These are phyloP conservation scores for Cutaneotrichosporon sp. DNA, from an alignment of 1,284 basidiomycete genomes.

Conservation along the genomic window DNA sequence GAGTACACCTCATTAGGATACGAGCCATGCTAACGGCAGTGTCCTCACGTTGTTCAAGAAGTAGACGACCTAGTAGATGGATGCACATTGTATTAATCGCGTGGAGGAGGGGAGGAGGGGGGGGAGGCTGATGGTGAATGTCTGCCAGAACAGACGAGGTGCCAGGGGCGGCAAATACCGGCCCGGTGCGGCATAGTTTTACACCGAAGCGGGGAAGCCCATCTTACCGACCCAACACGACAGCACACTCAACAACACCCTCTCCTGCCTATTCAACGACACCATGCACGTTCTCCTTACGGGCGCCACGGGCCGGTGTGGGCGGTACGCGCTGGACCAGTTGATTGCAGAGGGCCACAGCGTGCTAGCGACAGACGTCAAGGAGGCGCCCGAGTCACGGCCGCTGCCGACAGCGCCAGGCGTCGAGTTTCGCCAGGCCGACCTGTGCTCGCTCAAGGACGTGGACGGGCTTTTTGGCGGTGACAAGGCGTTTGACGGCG, in stretches of 20 bases:
- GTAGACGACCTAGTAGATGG: background rate
- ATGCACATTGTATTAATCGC: conserved; percentile 5
- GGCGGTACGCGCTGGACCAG: conserved; percentile 21
- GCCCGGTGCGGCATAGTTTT: no score
- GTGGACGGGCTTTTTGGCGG: conserved; percentile 27
- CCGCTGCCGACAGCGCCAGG: background rate
- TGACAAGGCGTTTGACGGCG: conserved; percentile 25
- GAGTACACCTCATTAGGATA: background rate
- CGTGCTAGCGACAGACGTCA: conserved; percentile 36
- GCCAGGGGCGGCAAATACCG: no score
- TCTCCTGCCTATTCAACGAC: no score
- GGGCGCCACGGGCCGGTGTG: conserved; percentile 39
- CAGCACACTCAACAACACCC: no score
- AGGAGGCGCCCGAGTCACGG: conserved; percentile 17
- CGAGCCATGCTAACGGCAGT: conserved; percentile 5
- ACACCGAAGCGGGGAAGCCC: no score
- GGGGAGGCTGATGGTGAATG: no score
- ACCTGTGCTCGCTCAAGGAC: conserved; percentile 25
- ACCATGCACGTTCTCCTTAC: conserved; percentile 45
- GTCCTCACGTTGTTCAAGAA: conserved; percentile 18
- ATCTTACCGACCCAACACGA: no score
- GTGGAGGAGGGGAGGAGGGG: background rate
- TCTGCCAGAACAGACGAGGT: no score
- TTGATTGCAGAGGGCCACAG: conserved; percentile 32
- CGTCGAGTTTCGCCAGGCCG: conserved; percentile 21